Evolutionary conservation across 495 filamentous ascomycete genomes (phyloP), one percentile per base, ranked within the genome.

Genomic region (Niebla homalea): DNA sequence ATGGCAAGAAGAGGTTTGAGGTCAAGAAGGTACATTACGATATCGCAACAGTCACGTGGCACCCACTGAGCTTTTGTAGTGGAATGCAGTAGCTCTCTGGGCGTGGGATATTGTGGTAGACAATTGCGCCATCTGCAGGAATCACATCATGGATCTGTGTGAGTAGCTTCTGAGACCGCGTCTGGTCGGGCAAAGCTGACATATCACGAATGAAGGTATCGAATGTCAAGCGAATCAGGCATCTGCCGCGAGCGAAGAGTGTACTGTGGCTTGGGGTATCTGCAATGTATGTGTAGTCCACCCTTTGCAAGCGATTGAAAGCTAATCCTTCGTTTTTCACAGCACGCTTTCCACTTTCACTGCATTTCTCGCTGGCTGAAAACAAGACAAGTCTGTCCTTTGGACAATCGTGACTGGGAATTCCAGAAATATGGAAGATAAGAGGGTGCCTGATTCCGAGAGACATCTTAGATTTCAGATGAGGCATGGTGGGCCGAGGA

Each of bases 271-370:
- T 1, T 99, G 92, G 92, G 92, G 92, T 36, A 97, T 97, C 42
- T 99, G 92, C 73, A 99, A 99, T 63, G 92, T 97, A 67, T 67
- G 84, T 73, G 20, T 14, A 36, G 20, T 22, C 25, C 23, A 16
- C 22, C 20, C 12, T 40, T 6, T 45, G 43, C 5, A n/a, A 36
- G 1, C 38, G 5, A n/a, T 43, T 16, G 20, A 16, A 23, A 14
- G 19, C 49, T 59, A 36, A 59, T 50, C 8, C 18, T 12, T 37
- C 25, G 25, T 10, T 22, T 36, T 48, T 20, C 54, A 43, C 62
- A 98, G 92, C 92, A 99, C 62, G 92, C 92, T 6, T 99, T 99
- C 74, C 92, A 99, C 68, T 99, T 99, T 72, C 92, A 99, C 70
- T 99, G 92, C 73, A 99, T 99, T 64, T 97, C 93, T 4, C 80